Percentiles rank a stretch among this genome's conserved stretches.
These are phyloP conservation scores for Microbotryum silenes-acaulis DNA, from an alignment of 1,284 basidiomycete genomes.

Conservation along the genomic window DNA sequence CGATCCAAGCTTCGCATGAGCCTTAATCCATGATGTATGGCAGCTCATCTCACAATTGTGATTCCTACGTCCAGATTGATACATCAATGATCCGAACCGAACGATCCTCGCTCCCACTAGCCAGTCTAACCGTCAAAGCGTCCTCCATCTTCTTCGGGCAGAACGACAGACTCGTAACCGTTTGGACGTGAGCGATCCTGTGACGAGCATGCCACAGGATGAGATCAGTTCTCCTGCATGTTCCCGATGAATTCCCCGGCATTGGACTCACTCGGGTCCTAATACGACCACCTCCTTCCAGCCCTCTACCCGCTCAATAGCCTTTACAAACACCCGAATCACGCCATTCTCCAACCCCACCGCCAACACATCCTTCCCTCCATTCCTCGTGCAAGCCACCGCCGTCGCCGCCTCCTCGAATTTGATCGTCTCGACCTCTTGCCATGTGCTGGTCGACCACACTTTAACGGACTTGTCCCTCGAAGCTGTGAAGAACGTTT, in stretches of 20 bases:
- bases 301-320: not conserved
- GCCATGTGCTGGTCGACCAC: slow-evolving; percentile 18
- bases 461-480: slow-evolving; percentile 78
- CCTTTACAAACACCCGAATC: slow-evolving; percentile 35
- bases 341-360: slow-evolving; percentile 43
- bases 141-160: slow-evolving; percentile 5
- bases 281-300: not conserved
- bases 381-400: slow-evolving; percentile 27
- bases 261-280: not conserved
- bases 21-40: no score
- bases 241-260: no score
- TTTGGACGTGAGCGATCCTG: slow-evolving; percentile 40
- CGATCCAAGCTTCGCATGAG: no score
- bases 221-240: no score
- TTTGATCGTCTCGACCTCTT: slow-evolving; percentile 37
- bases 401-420: slow-evolving; percentile 42
- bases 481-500: slow-evolving; percentile 83
- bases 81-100: slow-evolving; percentile 41
- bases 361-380: slow-evolving; percentile 36
- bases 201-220: not conserved
- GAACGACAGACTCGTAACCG: slow-evolving; percentile 39
- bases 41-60: no score
- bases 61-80: no score
- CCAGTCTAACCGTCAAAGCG: slow-evolving; percentile 34
- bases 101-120: slow-evolving; percentile 44